Base-by-base conservation (phyloP, 306 rosid species). In the Lagenaria siceraria region DNA sequence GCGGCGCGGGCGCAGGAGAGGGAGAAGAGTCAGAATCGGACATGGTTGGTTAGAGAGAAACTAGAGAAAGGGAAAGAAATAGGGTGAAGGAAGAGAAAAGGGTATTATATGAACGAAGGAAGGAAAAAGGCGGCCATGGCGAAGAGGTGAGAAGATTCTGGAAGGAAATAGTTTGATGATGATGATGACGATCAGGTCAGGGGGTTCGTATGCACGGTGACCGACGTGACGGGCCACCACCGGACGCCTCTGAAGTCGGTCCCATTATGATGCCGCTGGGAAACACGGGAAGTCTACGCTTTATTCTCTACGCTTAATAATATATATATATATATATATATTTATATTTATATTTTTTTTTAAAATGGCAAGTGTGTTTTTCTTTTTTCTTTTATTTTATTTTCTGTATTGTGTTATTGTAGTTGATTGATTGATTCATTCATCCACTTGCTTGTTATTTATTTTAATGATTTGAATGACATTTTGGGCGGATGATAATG, bases 151-250 rank as follows among this genome's bases (percentile, higher is more conserved):
- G 75, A 70, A 70, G 75, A 13, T 70, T 70, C 75, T 42, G 51
- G 75, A 70, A 70, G 75, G 3, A 35, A 19, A 1, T 29, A 2
- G 22, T 62, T 4, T 1, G 56, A 18, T 52, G 56, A 52, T 1
- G 52, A 48, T 4, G 52, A 52, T 0, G 56, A 52, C 3, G 56
- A 19, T 38, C 3, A 19, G 74, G 22, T 38, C 52, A 66, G 13
- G 29, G 19, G 4, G 31, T 1, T 0, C 31, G 31, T 7, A 43
- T 36, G 38, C 21, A 25, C 54, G 74, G 53, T 10, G 56, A 70
- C 75, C 75, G 51, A 42, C 36, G 9, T 70, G 55, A 66, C 74
- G 52, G 74, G 9, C 71, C 71, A 63, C 43, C 70, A 64, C 71
- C 68, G 68, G 68, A 5, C n/a, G 68, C 10, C 68, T 14, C 6